Conservation (phyloP, 495 filamentous ascomycete species). For the Jackrogersella minutella region DNA sequence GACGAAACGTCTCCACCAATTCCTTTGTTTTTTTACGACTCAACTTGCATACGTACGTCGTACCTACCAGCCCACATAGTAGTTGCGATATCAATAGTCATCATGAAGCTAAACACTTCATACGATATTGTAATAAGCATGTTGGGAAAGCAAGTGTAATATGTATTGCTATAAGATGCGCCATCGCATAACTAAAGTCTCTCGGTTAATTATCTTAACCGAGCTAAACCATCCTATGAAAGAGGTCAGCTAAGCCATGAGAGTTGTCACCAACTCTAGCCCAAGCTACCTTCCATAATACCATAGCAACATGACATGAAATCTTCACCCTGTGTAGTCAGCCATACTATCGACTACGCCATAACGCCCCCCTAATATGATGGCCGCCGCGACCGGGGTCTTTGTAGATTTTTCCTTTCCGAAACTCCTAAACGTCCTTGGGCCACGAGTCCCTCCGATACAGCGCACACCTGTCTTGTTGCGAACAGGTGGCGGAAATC, state of each 20-base stretch:
- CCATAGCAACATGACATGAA: not conserved
- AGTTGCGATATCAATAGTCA: no score
- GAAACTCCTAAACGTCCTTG: slow-evolving; percentile 19
- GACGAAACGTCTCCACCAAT: slow-evolving; percentile 29
- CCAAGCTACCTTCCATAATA: not conserved
- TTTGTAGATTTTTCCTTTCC: slow-evolving; percentile 28
- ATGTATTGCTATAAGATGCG: slow-evolving; percentile 20
- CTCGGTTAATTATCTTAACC: not conserved
- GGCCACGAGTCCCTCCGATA: slow-evolving; percentile 3
- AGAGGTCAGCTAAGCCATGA: not conserved
- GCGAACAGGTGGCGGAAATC: slow-evolving; percentile 20
- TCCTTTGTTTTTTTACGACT: not conserved
- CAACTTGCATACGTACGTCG: no score
- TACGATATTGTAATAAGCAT: not conserved
- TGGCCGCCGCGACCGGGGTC: not conserved
- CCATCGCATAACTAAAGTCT: slow-evolving; percentile 3
- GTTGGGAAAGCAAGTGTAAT: not conserved
- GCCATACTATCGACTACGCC: slow-evolving; percentile 11
- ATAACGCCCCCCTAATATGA: slow-evolving; percentile 15
- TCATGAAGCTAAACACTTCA: not conserved
- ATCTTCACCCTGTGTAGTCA: slow-evolving; percentile 2
- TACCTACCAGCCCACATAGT: no score
- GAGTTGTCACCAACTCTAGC: not conserved
- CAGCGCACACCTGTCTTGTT: slow-evolving; percentile 3
- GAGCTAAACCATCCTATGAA: slow-evolving; percentile 1